These are phyloP conservation scores for Podaxis mareebaensis DNA, from an alignment of 768 basidiomycete genomes.

Conservation along the genomic window DNA sequence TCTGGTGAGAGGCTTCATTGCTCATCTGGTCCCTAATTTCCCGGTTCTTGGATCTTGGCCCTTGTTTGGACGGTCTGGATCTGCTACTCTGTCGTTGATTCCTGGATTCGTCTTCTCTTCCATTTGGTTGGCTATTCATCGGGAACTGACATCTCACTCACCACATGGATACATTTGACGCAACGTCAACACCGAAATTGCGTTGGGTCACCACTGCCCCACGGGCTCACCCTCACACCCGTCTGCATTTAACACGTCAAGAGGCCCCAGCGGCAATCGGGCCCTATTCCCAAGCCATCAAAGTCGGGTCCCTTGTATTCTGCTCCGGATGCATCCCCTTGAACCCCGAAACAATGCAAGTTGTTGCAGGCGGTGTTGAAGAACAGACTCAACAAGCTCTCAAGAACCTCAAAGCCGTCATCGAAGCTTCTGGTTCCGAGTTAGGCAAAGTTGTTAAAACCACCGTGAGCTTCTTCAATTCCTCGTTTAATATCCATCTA, in stretches of 20 bases:
- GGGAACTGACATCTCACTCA: no score
- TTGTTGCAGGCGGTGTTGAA: conserved; percentile 76
- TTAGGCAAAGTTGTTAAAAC: conserved; percentile 87
- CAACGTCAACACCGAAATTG: no score
- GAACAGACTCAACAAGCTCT: conserved; percentile 83
- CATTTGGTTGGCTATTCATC: no score
- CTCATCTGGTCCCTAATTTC: not conserved
- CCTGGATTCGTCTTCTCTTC: no score
- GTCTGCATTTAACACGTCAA: not conserved
- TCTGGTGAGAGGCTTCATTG: no score
- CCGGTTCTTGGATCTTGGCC: not conserved
- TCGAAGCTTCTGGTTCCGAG: conserved; percentile 80
- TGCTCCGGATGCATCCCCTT: conserved; percentile 88
- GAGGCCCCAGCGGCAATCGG: conserved; percentile 81
- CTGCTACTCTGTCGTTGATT: not conserved
- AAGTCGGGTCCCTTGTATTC: conserved; percentile 82
- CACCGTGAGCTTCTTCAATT: conserved; percentile 56
- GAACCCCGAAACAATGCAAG: conserved; percentile 66
- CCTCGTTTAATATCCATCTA: not conserved
- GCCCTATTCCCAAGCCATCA: conserved; percentile 88
- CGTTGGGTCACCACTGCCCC: not conserved
- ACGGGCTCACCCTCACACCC: not conserved
- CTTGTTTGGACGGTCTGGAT: not conserved
- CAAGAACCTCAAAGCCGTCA: conserved; percentile 80
- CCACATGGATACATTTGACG: no score